Base-by-base conservation (phyloP, 1,284 basidiomycete species). In the Lentinus polychrous region DNA sequence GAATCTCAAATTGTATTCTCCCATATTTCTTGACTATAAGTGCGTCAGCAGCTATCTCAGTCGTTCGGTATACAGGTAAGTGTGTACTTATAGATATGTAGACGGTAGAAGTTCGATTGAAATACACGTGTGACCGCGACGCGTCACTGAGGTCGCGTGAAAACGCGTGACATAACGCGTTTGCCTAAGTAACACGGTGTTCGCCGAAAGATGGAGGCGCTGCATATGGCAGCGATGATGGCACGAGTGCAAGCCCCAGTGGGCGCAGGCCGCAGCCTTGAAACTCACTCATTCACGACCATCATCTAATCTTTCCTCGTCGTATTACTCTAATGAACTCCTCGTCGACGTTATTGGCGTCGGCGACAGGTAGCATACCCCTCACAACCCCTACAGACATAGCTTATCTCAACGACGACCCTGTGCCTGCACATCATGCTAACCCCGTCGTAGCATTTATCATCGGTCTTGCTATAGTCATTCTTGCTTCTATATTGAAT, bases 401-500 rank as follows among this genome's bases (percentile, higher is more conserved):
- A 12, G 5, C n/a, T 37, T 37, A n/a, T 37, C 39, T 18, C n/a
- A 43, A 17, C 34, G 12, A 10, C 27, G 47, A 49, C 33, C 32
- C 40, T 50, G 60, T 60, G 11, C 59, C 71, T 20, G 58, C 64
- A 14, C 73, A 67, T 51, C 68, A 72, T 61, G 70, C 61, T n/a
- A 83, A 68, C 60, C 73, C 86, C 14, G 78, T 85, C 51, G 74
- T 84, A 31, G 79, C 83, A 2, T 91, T 91, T 61, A 81, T 90
- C 52, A 90, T 90, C 52, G 87, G 89, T 6, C 77, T 92, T 48
- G 66, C 80, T 35, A 92, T 93, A 58, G 79, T 91, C 39, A 69
- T 86, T 1, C 69, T 86, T 12, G 86, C 91, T 0, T 88, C 85
- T 7, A 76, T 92, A 11, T 73, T 91, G 56, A 93, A 92, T 58